Evolutionary conservation across 164 flowering plant genomes (phyloP), one percentile per base, ranked within the genome.

Genomic region (Piper longum): DNA sequence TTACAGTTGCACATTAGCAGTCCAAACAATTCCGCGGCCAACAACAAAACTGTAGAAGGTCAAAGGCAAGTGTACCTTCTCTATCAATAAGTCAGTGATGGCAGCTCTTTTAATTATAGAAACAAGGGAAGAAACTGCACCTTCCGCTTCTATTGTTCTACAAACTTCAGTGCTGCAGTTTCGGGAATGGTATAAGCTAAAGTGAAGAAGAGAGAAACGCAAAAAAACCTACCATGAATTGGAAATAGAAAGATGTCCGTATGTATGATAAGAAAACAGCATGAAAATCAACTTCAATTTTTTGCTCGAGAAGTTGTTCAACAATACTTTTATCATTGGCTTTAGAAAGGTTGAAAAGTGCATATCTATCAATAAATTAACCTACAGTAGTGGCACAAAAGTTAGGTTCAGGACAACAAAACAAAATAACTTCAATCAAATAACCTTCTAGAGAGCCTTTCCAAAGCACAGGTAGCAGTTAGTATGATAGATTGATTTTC

Each of bases 361-460:
- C 52, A 48, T 14, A 8, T 48, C 9, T 5, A 48, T 5, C 14
- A 2, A 9, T 3, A 26, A 26, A 26, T 26, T 26, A 26, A 26
- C 36, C 36, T 26, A 26, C 36, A 26, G 1, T 26, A 26, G 36
- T 26, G 36, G 36, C 36, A 0, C 2, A 26, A 26, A 26, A 26
- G 52, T 11, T 44, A 14, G 3, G 14, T 9, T 9, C 3, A 48
- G 12, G 14, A 48, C 9, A 8, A 14, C n/a, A 6, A 54, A 41
- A 61, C 41, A 59, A 59, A 26, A 48, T 14, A n/a, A 58, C 9
- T 9, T 26, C 5, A 4, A 39, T 43, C n/a, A 48, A 57, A 54
- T 52, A 57, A 88, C 96, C 96, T 91, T 71, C 80, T 41, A 61
- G 96, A 85, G 36, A 91, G 78, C 75, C 78, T 84, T 72, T 87